Evolutionary conservation across 805 yeast genomes (phyloP).

Genomic region (Yueomyces sp.): DNA sequence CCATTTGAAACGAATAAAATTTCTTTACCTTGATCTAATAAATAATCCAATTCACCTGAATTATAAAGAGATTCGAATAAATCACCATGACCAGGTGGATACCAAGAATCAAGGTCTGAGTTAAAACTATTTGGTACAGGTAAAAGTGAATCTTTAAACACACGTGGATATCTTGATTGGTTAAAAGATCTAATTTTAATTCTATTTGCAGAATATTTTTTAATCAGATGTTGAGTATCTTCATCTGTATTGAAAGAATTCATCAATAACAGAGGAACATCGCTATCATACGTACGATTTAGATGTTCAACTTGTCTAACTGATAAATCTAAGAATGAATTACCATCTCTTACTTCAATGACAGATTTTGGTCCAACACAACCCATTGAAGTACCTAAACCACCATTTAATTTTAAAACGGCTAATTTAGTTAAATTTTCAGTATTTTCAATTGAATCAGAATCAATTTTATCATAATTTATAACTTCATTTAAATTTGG

Average conservation of each 20-base stretch:
- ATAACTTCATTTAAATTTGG: constrained; percentile 70
- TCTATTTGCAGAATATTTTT: constrained; percentile 93
- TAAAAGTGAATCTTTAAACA: constrained; percentile 79
- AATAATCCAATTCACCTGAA: constrained; percentile 81
- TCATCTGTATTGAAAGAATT: constrained; percentile 90
- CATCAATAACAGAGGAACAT: constrained; percentile 92
- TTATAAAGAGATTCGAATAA: constrained; percentile 77
- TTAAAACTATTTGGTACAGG: constrained; percentile 77
- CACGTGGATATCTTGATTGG: constrained; percentile 93
- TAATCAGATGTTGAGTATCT: constrained; percentile 88
- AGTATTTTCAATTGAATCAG: constrained; percentile 21
- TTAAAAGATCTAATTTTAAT: constrained; percentile 89
- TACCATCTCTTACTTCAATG: constrained; percentile 96
- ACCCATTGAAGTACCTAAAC: constrained; percentile 98
- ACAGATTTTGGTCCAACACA: constrained; percentile 93
- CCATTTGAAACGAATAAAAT: constrained; percentile 90
- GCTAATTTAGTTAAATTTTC: constrained; percentile 64
- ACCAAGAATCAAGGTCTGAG: constrained; percentile 79
- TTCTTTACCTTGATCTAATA: constrained; percentile 88
- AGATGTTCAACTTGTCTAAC: constrained; percentile 94
- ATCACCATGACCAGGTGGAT: constrained; percentile 99
- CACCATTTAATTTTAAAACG: constrained; percentile 92
- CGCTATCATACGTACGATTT: constrained; percentile 77
- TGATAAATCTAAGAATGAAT: constrained; percentile 85
- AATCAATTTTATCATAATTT: constrained; percentile 41